Base-by-base conservation (phyloP, 345 rosid species). In the Populus euphratica region DNA sequence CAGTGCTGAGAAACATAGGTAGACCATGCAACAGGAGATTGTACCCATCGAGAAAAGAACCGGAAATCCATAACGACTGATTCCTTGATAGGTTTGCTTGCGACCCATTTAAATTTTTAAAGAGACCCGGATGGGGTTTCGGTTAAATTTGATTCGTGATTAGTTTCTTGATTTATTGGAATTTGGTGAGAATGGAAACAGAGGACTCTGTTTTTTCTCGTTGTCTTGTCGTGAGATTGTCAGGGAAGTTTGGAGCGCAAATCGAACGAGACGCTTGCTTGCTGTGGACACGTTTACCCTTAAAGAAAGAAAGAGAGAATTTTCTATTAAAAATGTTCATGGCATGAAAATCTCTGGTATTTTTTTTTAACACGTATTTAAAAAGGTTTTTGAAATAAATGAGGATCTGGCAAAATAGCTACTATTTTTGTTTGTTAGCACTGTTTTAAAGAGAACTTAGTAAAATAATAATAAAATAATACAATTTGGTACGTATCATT, bases 21-120 rank as follows among this genome's bases (percentile, higher is more conserved):
- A 83, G 29, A 82, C 74, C 67, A 78, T 63, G 69, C 38, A 76
- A 76, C 83, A 81, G n/a, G 85, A 81, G 80, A 76, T 8, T 2
- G 73, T 61, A 69, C 68, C 87, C 43, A 80, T 69, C 18, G 72
- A 14, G 63, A 85, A 61, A 47, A 87, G 80, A 68, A 76, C 43
- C 52, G 75, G 8, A 38, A 77, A 73, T 9, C 86, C 74, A 23
- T 39, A 49, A 47, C 83, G 84, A 67, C 85, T 50, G 33, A 85
- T 49, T 67, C 78, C 71, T 23, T 75, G 67, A 43, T 78, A 81
- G 39, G 75, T 21, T 75, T 70, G 84, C 76, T 74, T 69, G 25
- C 81, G 85, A 77, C 76, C 86, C 87, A 86, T 84, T 75, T 64
- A 54, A 33, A 2, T 9, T 8, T 10, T 69, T 3, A 5, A 29